A percentile compares a stretch with the other conserved stretches of the same genome.
Evolutionary conservation across 164 flowering plant species (phyloP).

Genomic region (Dillenia suffruticosa): DNA sequence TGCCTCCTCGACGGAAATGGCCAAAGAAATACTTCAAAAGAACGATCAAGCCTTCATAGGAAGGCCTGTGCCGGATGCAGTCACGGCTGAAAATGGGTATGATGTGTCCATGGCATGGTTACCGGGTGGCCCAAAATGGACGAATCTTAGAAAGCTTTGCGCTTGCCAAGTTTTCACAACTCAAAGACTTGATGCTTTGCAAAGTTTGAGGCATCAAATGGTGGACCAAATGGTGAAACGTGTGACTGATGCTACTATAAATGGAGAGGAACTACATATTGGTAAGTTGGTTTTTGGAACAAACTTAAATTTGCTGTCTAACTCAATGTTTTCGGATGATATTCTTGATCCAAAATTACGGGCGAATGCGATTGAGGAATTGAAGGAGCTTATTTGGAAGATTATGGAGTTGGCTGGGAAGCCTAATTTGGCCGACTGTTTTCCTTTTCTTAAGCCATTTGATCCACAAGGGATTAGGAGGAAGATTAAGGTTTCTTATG

Average conservation of each 20-base stretch:
- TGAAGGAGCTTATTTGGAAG: neutral
- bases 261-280: neutral
- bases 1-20: slow-evolving; percentile 11
- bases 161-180: slow-evolving; percentile 8
- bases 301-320: slow-evolving; percentile 9
- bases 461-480: slow-evolving; percentile 12
- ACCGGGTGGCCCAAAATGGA: slow-evolving; percentile 10
- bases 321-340: slow-evolving; percentile 10
- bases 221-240: slow-evolving; percentile 1
- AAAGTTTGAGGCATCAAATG: slow-evolving; percentile 10
- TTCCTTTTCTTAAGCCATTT: slow-evolving; percentile 9
- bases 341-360: slow-evolving; percentile 4
- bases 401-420: neutral
- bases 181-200: slow-evolving; percentile 7
- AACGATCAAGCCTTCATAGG: slow-evolving; percentile 16
- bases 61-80: slow-evolving; percentile 15
- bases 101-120: slow-evolving; percentile 14
- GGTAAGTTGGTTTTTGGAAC: slow-evolving; percentile 8
- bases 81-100: slow-evolving; percentile 2
- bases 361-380: neutral
- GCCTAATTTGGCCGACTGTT: slow-evolving; percentile 13
- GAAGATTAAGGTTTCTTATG: slow-evolving; percentile 2
- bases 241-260: neutral
- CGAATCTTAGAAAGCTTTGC: slow-evolving; percentile 10
- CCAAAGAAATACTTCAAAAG: slow-evolving; percentile 17